Evolutionary conservation across 2,329 filamentous ascomycete species (phyloP).

Genomic region (Epichloe hybrida): DNA sequence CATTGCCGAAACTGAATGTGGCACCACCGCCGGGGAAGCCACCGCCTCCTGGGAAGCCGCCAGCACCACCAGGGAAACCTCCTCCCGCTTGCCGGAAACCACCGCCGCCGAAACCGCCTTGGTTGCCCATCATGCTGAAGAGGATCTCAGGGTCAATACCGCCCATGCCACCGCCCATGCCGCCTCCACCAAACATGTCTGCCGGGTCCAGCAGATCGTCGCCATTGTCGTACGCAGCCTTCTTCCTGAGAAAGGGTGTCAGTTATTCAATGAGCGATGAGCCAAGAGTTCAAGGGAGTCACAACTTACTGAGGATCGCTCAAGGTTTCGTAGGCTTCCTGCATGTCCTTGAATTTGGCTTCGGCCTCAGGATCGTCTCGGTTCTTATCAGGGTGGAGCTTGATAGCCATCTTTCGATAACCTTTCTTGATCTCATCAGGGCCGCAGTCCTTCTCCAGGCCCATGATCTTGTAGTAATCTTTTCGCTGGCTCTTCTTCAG

Average conservation of each 20-base stretch:
- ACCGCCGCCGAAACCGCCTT: conserved; percentile 40
- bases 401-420: conserved; percentile 86
- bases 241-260: conserved; percentile 46
- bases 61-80: conserved; percentile 37
- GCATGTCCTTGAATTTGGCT: conserved; percentile 92
- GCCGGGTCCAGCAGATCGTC: conserved; percentile 79
- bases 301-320: conserved; percentile 75
- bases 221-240: conserved; percentile 80
- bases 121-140: conserved; percentile 71
- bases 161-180: conserved; percentile 37
- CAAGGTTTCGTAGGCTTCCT: conserved; percentile 91
- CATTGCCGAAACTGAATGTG: conserved; percentile 41
- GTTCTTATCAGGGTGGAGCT: conserved; percentile 97
- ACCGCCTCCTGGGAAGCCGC: conserved; percentile 32
- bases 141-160: conserved; percentile 65
- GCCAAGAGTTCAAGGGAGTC: background rate
- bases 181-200: conserved; percentile 64
- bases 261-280: background rate
- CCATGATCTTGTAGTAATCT: conserved; percentile 97
- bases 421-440: conserved; percentile 89
- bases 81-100: conserved; percentile 37
- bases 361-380: conserved; percentile 72
- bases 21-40: conserved; percentile 27
- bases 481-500: conserved; percentile 96
- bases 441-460: conserved; percentile 69